These are phyloP conservation scores for Aspergillus nomiae DNA, from an alignment of 2,329 filamentous ascomycete genomes.

Conservation along the genomic window DNA sequence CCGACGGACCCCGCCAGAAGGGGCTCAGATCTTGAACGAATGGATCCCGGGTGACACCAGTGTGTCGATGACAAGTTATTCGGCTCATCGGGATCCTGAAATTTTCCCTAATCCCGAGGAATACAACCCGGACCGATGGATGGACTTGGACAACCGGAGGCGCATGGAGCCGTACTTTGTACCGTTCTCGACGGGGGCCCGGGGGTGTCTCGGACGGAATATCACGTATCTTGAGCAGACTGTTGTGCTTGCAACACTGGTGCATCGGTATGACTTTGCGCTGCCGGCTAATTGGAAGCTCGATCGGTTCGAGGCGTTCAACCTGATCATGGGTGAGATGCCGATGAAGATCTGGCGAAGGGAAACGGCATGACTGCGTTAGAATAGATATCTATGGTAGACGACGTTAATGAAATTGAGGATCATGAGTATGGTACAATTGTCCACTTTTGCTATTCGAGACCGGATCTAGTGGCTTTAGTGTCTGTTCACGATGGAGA, in stretches of 20 bases:
- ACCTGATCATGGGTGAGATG: constrained; percentile 20
- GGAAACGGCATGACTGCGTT: neutral
- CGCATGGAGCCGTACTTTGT: constrained; percentile 39
- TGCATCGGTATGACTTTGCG: constrained; percentile 49
- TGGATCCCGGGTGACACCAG: constrained; percentile 45
- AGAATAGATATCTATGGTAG: neutral
- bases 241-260: constrained; percentile 46
- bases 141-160: constrained; percentile 36
- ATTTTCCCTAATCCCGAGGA: constrained; percentile 38
- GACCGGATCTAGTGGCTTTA: neutral
- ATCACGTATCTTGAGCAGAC: constrained; percentile 49
- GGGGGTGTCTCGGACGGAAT: constrained; percentile 43
- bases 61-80: constrained; percentile 44
- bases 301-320: constrained; percentile 22
- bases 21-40: constrained; percentile 42
- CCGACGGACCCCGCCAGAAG: constrained; percentile 46
- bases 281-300: constrained; percentile 34
- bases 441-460: neutral
- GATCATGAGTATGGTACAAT: neutral
- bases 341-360: constrained; percentile 15
- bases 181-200: constrained; percentile 40
- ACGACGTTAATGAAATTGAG: neutral
- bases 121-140: constrained; percentile 43
- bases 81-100: constrained; percentile 35
- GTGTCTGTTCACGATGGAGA: neutral